Percentiles rank a stretch among this genome's conserved stretches.
Conservation (phyloP, 2,329 filamentous ascomycete genomes). For the Polytolypa hystricis region DNA sequence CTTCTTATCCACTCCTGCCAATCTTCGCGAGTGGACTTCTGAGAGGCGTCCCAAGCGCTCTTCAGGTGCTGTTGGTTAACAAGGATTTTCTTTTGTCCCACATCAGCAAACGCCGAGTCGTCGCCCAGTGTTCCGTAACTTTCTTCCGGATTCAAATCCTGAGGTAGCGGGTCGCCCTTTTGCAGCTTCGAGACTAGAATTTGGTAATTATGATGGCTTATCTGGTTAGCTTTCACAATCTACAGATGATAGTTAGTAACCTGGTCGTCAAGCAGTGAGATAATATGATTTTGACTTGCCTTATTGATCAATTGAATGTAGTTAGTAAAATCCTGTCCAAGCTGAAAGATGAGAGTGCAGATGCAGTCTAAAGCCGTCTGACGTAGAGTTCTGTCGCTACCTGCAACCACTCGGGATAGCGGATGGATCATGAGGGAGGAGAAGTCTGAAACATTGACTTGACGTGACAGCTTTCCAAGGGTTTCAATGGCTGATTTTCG, state of each 20-base stretch:
- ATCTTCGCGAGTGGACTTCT: constrained; percentile 95
- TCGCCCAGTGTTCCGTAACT: constrained; percentile 67
- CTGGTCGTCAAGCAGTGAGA: neutral
- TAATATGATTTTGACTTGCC: constrained; percentile 26
- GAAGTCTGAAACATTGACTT: constrained; percentile 95
- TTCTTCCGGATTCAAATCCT: constrained; percentile 81
- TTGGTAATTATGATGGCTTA: constrained; percentile 84
- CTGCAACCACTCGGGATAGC: constrained; percentile 67
- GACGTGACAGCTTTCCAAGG: constrained; percentile 82
- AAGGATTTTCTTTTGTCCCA: constrained; percentile 83
- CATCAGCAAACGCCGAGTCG: constrained; percentile 70
- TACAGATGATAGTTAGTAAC: constrained; percentile 12
- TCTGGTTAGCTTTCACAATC: constrained; percentile 61
- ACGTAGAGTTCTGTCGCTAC: constrained; percentile 61
- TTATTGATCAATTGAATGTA: constrained; percentile 93
- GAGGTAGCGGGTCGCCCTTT: constrained; percentile 88
- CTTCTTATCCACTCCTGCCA: constrained; percentile 98
- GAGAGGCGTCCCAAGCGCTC: constrained; percentile 90
- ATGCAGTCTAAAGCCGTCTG: constrained; percentile 83
- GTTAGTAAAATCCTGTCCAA: constrained; percentile 89
- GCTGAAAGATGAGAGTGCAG: constrained; percentile 88
- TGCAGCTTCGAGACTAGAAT: constrained; percentile 85
- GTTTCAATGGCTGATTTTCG: constrained; percentile 88
- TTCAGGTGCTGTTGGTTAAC: constrained; percentile 97
- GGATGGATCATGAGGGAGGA: constrained; percentile 95